A percentile compares a stretch with the other conserved stretches of the same genome.
phyloP scores from a whole-genome alignment of 139 green algal species.

The Raphidocelis subcapitata region DNA sequence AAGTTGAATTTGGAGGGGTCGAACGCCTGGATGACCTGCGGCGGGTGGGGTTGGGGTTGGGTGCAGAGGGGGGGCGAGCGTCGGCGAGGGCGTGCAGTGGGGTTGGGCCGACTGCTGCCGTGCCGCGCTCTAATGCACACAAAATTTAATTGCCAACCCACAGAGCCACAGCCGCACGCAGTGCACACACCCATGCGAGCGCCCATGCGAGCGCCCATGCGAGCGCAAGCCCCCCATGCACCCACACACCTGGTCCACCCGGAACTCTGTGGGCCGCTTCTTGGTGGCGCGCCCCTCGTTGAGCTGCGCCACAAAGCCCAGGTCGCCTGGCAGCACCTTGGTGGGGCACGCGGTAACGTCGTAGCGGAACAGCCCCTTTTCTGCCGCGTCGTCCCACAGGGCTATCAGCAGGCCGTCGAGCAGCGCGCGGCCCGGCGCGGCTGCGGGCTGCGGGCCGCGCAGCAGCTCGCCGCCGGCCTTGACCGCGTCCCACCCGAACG shows the following conservation, averaged over 20 bases:
- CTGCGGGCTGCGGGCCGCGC: neutral
- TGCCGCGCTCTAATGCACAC: too few species aligned
- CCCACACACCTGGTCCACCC: constrained; percentile 80
- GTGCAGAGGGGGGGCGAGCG: neutral
- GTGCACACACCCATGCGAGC: too few species aligned
- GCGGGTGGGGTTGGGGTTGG: neutral
- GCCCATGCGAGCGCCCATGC: too few species aligned
- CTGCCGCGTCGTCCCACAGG: constrained; percentile 77
- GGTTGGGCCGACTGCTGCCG: too few species aligned
- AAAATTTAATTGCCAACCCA: too few species aligned
- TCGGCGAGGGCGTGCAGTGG: too few species aligned
- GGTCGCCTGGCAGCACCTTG: constrained; percentile 78
- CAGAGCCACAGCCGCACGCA: too few species aligned
- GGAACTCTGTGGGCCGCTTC: constrained; percentile 97
- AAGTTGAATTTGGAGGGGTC: constrained; percentile 99
- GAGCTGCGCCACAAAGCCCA: constrained; percentile 89
- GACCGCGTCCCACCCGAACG: too few species aligned
- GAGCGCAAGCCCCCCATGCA: too few species aligned
- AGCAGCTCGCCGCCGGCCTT: constrained; percentile 1
- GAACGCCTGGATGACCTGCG: constrained; percentile 81
- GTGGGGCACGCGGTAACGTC: constrained; percentile 90
- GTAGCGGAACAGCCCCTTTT: constrained; percentile 69
- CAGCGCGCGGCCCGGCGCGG: constrained; percentile 32
- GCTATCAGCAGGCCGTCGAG: constrained; percentile 68
- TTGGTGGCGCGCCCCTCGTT: constrained; percentile 95